A percentile compares a stretch with the other conserved stretches of the same genome.
phyloP scores from a whole-genome alignment of 179 eudicot species.

The Spergularia azorica region DNA sequence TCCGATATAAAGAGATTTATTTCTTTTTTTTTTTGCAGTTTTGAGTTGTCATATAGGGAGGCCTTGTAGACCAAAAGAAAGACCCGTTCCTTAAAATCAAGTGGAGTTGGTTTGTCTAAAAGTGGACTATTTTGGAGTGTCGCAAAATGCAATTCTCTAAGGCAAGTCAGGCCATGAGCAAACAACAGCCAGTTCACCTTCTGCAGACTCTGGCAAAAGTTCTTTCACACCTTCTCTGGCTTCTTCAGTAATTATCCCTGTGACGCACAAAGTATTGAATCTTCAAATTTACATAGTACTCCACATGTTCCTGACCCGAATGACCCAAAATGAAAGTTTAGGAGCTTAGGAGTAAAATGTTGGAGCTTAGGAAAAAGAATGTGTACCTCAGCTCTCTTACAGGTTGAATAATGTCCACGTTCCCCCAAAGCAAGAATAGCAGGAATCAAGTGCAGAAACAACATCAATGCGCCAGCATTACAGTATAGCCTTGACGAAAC shows the following conservation, averaged over 20 bases:
- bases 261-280: neutral
- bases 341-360: no score
- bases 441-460: slow-evolving; percentile 44
- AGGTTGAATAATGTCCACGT: slow-evolving; percentile 63
- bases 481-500: neutral
- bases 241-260: slow-evolving; percentile 59
- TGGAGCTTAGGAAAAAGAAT: neutral
- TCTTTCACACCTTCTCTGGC: slow-evolving; percentile 54
- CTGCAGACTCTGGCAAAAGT: slow-evolving; percentile 62
- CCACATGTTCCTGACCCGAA: no score
- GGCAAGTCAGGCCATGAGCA: slow-evolving; percentile 78
- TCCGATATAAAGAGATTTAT: no score
- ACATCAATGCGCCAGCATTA: slow-evolving; percentile 33
- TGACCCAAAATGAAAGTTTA: neutral
- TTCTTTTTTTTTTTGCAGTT: no score
- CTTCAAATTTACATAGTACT: no score
- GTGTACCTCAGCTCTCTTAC: slow-evolving; percentile 75
- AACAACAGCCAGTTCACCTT: slow-evolving; percentile 69
- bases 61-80: no score
- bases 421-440: slow-evolving; percentile 65
- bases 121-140: no score
- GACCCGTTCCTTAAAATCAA: no score
- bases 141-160: slow-evolving; percentile 61
- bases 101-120: no score
- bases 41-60: no score